Conservation (phyloP, 2,329 filamentous ascomycete species). For the Sclerotinia subarctica region DNA sequence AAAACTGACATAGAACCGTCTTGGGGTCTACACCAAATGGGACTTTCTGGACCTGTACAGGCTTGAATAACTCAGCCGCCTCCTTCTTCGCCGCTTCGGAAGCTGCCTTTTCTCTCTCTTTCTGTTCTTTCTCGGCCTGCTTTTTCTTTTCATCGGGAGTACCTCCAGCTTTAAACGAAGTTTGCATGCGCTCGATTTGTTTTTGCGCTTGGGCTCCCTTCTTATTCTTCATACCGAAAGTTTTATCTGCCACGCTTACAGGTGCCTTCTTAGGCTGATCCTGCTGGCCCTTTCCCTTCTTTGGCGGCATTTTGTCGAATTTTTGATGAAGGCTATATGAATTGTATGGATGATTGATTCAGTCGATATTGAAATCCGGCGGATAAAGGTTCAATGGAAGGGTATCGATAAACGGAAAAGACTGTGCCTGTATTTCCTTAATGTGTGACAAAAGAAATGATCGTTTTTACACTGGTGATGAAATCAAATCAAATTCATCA, state of each 20-base stretch:
- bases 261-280: constrained; percentile 51
- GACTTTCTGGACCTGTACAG: constrained; percentile 94
- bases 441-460: constrained; percentile 4
- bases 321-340: background rate
- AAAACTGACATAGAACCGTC: constrained; percentile 94
- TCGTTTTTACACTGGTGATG: constrained; percentile 12
- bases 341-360: background rate
- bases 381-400: background rate
- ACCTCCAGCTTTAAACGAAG: constrained; percentile 69
- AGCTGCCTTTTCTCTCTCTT: constrained; percentile 86
- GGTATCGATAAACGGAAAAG: constrained; percentile 31
- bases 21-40: constrained; percentile 98
- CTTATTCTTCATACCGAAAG: constrained; percentile 99
- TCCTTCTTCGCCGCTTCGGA: constrained; percentile 82
- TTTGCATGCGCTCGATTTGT: constrained; percentile 79
- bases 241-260: constrained; percentile 77
- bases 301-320: constrained; percentile 66
- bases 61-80: constrained; percentile 76
- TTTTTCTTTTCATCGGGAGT: constrained; percentile 86
- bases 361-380: background rate
- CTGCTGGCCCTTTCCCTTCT: constrained; percentile 53
- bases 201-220: constrained; percentile 89
- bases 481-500: constrained; percentile 11
- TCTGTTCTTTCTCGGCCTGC: constrained; percentile 61
- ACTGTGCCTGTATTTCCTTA: constrained; percentile 28